These are phyloP conservation scores for Rhodotorula sp. DNA, from an alignment of 1,284 basidiomycete species.

Conservation along the genomic window DNA sequence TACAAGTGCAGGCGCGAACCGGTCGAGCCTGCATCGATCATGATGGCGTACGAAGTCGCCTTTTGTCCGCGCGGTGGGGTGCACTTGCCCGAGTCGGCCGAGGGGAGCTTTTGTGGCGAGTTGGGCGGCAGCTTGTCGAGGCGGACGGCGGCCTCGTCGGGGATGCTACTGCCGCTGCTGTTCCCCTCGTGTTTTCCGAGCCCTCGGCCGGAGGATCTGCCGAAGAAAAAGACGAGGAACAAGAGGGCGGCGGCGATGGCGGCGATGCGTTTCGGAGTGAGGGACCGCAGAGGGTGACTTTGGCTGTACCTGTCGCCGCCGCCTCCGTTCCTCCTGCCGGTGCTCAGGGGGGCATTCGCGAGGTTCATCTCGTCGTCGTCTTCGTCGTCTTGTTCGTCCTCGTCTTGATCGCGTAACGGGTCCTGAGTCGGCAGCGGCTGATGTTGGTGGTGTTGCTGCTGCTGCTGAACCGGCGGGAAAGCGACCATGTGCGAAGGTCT, in stretches of 20 bases:
- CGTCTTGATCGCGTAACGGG: background rate
- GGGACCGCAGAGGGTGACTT: constrained; percentile 27
- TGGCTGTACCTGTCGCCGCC: constrained; percentile 3
- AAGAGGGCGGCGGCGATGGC: constrained; percentile 33
- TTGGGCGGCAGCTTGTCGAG: constrained; percentile 27
- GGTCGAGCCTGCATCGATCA: constrained; percentile 97
- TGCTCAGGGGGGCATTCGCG: constrained; percentile 2
- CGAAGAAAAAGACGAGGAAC: constrained; percentile 36
- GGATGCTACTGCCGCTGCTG: background rate
- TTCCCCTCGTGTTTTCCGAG: background rate
- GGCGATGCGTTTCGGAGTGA: constrained; percentile 39
- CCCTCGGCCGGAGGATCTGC: constrained; percentile 2
- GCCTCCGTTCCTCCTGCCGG: background rate
- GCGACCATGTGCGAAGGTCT: background rate
- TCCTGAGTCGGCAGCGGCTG: constrained; percentile 2
- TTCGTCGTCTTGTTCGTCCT: constrained; percentile 13
- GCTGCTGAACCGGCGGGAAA: constrained; percentile 1
- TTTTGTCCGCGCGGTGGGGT: constrained; percentile 37
- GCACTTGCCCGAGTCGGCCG: constrained; percentile 21
- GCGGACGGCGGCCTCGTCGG: constrained; percentile 18
- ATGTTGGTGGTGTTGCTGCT: background rate
- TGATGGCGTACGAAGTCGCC: constrained; percentile 68
- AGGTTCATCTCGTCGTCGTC: constrained; percentile 25
- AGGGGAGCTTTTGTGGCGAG: constrained; percentile 34
- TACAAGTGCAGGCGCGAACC: constrained; percentile 97